A percentile compares a stretch with the other conserved stretches of the same genome.
Conservation (phyloP, 306 rosid species). For the Albizia julibrissin region DNA sequence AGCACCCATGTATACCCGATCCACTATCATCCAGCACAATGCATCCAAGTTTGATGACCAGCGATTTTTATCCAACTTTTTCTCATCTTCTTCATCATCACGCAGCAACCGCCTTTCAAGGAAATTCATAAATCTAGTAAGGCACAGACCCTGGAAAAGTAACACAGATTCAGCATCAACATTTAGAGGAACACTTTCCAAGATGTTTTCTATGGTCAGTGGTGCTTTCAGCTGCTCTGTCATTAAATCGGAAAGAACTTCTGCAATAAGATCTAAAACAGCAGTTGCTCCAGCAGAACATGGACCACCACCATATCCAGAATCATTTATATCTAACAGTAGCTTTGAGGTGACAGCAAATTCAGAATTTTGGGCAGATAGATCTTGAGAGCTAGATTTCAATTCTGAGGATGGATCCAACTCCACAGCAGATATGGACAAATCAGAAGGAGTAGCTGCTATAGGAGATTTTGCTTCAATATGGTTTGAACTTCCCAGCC, state of each 20-base stretch:
- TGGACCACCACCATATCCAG: constrained; percentile 99
- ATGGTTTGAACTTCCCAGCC: constrained; percentile 77
- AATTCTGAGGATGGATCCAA: constrained; percentile 69
- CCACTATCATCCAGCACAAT: constrained; percentile 95
- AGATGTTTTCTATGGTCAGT: constrained; percentile 72
- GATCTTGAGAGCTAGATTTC: constrained; percentile 64
- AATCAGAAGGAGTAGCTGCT: constrained; percentile 71
- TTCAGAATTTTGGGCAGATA: constrained; percentile 60
- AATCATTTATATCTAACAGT: constrained; percentile 85
- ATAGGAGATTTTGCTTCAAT: constrained; percentile 63
- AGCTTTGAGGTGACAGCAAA: constrained; percentile 74
- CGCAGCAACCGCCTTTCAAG: constrained; percentile 97
- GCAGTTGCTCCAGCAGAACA: constrained; percentile 98
- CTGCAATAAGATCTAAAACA: constrained; percentile 91
- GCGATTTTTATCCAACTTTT: constrained; percentile 91
- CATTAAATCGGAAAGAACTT: constrained; percentile 93
- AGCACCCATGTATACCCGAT: constrained; percentile 97
- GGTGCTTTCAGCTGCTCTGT: constrained; percentile 90
- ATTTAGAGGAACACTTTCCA: constrained; percentile 84
- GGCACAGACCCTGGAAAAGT: constrained; percentile 96
- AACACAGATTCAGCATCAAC: constrained; percentile 81
- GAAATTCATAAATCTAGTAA: constrained; percentile 87
- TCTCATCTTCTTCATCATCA: constrained; percentile 95
- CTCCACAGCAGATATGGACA: constrained; percentile 56
- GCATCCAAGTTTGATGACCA: constrained; percentile 97